A percentile compares a stretch with the other conserved stretches of the same genome.
Evolutionary conservation across 108 stramenopile species (phyloP).

Genomic region (Nitzschia putrida): DNA sequence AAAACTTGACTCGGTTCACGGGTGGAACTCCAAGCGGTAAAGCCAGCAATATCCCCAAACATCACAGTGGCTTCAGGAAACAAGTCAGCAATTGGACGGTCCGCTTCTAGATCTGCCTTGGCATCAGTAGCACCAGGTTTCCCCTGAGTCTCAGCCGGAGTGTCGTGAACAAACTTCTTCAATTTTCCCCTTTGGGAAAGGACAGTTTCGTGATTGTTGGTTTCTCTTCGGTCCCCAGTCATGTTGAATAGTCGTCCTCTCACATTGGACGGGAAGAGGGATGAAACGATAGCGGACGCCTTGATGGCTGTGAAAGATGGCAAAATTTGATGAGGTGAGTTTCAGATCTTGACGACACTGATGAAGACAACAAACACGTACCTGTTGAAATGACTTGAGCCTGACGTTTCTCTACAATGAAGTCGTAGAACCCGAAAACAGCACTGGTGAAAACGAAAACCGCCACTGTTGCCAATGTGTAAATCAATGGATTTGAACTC

Average conservation of each 20-base stretch:
- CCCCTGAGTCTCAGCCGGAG: background rate
- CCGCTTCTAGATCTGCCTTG: background rate
- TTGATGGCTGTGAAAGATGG: slow-evolving; percentile 3
- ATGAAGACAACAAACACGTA: background rate
- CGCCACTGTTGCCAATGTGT: slow-evolving; percentile 36
- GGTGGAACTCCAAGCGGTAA: background rate
- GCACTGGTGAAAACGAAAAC: slow-evolving; percentile 45
- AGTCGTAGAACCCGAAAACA: slow-evolving; percentile 29
- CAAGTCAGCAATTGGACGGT: slow-evolving; percentile 4
- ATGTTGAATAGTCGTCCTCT: slow-evolving; percentile 21
- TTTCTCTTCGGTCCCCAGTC: background rate
- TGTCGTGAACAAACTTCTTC: background rate
- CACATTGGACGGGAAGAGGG: slow-evolving; percentile 21
- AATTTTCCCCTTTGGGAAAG: background rate
- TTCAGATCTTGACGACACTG: too few species aligned
- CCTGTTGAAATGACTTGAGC: slow-evolving; percentile 6
- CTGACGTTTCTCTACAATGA: slow-evolving; percentile 22
- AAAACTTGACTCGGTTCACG: slow-evolving; percentile 3
- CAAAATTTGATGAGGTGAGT: background rate
- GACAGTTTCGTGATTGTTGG: background rate
- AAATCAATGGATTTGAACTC: slow-evolving; percentile 37
- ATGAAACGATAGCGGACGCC: slow-evolving; percentile 7
- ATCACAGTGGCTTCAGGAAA: background rate
- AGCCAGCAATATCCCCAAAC: background rate
- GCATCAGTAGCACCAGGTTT: background rate